Evolutionary conservation across 1,139 yeast species (phyloP).

Genomic region (Torulaspora globosa): DNA sequence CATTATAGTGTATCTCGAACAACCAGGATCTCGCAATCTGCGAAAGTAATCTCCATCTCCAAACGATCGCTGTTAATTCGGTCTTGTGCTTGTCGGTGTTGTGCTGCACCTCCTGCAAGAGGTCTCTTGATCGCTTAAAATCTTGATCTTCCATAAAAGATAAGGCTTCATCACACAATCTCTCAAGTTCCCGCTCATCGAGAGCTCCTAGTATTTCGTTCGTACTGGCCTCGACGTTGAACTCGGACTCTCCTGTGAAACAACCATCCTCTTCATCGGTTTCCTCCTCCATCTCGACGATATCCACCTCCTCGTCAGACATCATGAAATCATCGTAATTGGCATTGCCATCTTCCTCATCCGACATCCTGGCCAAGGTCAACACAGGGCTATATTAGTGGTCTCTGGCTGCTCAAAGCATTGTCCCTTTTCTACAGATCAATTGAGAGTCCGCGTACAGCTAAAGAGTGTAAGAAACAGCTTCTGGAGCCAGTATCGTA

Average conservation of each 20-base stretch:
- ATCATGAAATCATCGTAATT: conserved; percentile 40
- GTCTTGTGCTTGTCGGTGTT: neutral
- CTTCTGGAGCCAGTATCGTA: no score
- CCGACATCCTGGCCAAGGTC: conserved; percentile 18
- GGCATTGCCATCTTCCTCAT: conserved; percentile 18
- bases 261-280: conserved; percentile 17
- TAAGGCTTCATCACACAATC: conserved; percentile 6
- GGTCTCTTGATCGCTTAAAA: conserved; percentile 6
- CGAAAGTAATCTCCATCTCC: conserved; percentile 15
- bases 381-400: neutral
- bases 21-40: conserved; percentile 15
- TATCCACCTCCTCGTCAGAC: conserved; percentile 38
- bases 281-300: conserved; percentile 30
- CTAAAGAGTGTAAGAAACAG: neutral
- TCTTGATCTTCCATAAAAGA: conserved; percentile 12
- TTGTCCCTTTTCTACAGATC: neutral
- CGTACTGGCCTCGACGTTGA: conserved; percentile 3
- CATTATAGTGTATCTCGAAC: conserved; percentile 12
- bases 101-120: neutral
- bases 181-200: conserved; percentile 5
- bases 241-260: neutral
- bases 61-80: neutral
- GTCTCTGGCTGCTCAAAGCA: no score
- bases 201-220: conserved; percentile 6
- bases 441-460: no score